Evolutionary conservation across 108 stramenopile species (phyloP).

Genomic region (Nannochloropsis gaditana): DNA sequence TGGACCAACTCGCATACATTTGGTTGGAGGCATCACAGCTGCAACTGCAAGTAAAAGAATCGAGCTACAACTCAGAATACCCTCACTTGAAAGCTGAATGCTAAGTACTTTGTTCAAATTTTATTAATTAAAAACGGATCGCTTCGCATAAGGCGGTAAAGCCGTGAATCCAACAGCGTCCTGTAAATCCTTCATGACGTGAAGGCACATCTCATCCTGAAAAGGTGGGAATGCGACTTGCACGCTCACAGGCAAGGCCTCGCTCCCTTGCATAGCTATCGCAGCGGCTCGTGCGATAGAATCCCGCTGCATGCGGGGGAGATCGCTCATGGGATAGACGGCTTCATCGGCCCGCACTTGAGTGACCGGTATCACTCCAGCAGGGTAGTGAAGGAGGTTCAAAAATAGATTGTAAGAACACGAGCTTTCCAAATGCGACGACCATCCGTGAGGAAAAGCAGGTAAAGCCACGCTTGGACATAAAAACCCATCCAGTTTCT

Average conservation of each 20-base stretch:
- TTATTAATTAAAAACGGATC: neutral
- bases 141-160: constrained; percentile 23
- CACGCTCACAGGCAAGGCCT: constrained; percentile 50
- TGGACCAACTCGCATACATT: no score
- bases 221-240: constrained; percentile 52
- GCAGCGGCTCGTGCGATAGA: constrained; percentile 32
- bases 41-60: no score
- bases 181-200: constrained; percentile 50
- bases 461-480: constrained; percentile 46
- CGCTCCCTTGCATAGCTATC: constrained; percentile 33
- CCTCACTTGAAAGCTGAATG: no score
- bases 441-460: constrained; percentile 47
- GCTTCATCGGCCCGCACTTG: constrained; percentile 47
- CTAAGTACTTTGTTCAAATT: neutral
- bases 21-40: no score
- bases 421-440: constrained; percentile 34
- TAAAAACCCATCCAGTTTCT: constrained; percentile 46
- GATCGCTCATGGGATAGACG: constrained; percentile 20
- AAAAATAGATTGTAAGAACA: constrained; percentile 42
- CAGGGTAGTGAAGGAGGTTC: constrained; percentile 55
- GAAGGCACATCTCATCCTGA: constrained; percentile 49
- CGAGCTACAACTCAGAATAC: no score
- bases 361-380: constrained; percentile 53
- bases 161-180: constrained; percentile 34
- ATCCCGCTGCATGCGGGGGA: constrained; percentile 36